A percentile compares a stretch with the other conserved stretches of the same genome.
These are phyloP conservation scores for Triticum turgidum DNA, from an alignment of 176 grass and related monocot genomes.

Conservation along the genomic window DNA sequence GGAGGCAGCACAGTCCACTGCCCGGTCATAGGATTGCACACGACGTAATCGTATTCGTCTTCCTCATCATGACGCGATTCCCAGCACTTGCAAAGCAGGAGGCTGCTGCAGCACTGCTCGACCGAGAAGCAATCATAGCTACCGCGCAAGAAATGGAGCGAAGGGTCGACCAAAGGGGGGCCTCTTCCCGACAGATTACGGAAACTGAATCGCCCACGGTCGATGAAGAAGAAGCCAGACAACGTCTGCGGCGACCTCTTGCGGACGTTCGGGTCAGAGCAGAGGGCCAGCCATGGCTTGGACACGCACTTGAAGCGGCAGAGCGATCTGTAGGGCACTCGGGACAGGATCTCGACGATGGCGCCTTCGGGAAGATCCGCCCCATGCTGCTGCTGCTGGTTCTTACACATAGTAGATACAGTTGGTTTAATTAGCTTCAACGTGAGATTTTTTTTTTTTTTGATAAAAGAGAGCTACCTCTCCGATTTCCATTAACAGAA, in stretches of 20 bases:
- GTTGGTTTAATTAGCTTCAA: too few relatives aligned
- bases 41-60: background rate
- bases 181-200: background rate
- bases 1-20: background rate
- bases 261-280: background rate
- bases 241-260: background rate
- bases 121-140: background rate
- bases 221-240: background rate
- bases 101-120: background rate
- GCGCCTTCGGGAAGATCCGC: too few relatives aligned
- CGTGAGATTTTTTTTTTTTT: too few relatives aligned
- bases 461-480: too few relatives aligned
- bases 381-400: too few relatives aligned
- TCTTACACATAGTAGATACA: too few relatives aligned
- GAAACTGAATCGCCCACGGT: background rate
- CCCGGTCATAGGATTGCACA: background rate
- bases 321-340: background rate
- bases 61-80: background rate
- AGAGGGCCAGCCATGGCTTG: background rate
- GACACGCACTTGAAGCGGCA: constrained; percentile 9
- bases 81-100: background rate
- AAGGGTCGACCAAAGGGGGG: background rate
- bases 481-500: too few relatives aligned
- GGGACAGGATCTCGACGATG: background rate
- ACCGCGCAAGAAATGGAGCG: background rate